phyloP scores from a whole-genome alignment of 2,329 filamentous ascomycete species.

The Fonsecaea erecta region DNA sequence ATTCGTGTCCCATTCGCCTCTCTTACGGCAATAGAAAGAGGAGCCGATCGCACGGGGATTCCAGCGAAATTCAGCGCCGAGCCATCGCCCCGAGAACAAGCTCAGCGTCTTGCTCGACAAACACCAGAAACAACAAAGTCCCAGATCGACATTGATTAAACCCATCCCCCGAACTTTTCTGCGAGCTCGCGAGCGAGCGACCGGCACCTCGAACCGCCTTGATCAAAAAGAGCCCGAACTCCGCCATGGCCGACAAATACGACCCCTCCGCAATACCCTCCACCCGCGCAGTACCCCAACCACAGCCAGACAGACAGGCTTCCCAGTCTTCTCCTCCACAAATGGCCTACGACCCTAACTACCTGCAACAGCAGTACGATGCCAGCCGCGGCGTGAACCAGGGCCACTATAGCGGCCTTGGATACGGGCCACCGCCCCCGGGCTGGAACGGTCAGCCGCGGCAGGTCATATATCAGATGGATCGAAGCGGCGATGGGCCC shows the following conservation, averaged over 20 bases:
- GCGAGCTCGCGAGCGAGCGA: too few relatives aligned
- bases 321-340: conserved; percentile 26
- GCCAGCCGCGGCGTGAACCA: conserved; percentile 22
- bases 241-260: conserved; percentile 28
- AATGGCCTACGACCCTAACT: conserved; percentile 17
- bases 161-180: too few relatives aligned
- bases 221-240: neutral
- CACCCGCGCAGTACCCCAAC: conserved; percentile 10
- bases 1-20: too few relatives aligned
- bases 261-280: conserved; percentile 25
- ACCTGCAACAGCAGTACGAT: conserved; percentile 36
- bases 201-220: too few relatives aligned
- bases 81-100: too few relatives aligned
- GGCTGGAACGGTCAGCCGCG: conserved; percentile 40
- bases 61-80: too few relatives aligned
- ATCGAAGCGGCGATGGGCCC: conserved; percentile 39
- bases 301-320: conserved; percentile 1
- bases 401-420: conserved; percentile 5
- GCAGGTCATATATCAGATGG: conserved; percentile 45
- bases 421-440: conserved; percentile 28
- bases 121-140: too few relatives aligned
- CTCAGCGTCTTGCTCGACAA: too few relatives aligned
- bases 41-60: too few relatives aligned
- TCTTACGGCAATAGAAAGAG: too few relatives aligned
- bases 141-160: too few relatives aligned